A percentile compares a stretch with the other conserved stretches of the same genome.
Conservation (phyloP, 2,329 filamentous ascomycete genomes). For the Bipolaris cookei region DNA sequence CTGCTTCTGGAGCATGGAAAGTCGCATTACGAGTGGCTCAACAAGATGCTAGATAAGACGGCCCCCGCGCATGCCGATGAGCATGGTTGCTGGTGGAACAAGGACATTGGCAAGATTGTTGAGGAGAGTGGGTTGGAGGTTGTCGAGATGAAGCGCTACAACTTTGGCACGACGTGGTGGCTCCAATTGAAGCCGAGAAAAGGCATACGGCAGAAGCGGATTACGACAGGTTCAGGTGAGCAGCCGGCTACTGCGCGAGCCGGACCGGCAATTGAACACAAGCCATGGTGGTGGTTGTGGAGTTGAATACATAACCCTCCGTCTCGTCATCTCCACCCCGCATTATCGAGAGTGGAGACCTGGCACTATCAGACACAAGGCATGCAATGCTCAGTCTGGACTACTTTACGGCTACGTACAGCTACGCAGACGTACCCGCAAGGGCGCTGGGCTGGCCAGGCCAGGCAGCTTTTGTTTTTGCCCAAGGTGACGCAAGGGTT, state of each 20-base stretch:
- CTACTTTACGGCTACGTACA: not conserved
- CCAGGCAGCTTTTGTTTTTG: not conserved
- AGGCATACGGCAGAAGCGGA: conserved; percentile 31
- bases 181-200: conserved; percentile 54
- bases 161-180: conserved; percentile 59
- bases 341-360: conserved; percentile 10
- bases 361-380: conserved; percentile 13
- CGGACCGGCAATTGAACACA: conserved; percentile 32
- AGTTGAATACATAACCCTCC: conserved; percentile 32
- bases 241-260: conserved; percentile 23
- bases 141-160: conserved; percentile 53
- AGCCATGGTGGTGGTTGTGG: conserved; percentile 46
- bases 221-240: conserved; percentile 18
- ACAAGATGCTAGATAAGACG: conserved; percentile 54
- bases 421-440: not conserved
- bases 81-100: conserved; percentile 61
- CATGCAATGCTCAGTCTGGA: not conserved
- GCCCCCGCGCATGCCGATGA: conserved; percentile 57
- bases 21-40: conserved; percentile 56
- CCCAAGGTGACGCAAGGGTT: conserved; percentile 20
- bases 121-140: conserved; percentile 57
- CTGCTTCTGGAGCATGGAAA: conserved; percentile 59
- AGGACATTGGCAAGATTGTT: conserved; percentile 58
- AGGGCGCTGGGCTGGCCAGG: not conserved
- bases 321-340: conserved; percentile 17